Evolutionary conservation across 108 stramenopile species (phyloP), one percentile per base, ranked within the genome.

Genomic region (Cyclotella baltica): DNA sequence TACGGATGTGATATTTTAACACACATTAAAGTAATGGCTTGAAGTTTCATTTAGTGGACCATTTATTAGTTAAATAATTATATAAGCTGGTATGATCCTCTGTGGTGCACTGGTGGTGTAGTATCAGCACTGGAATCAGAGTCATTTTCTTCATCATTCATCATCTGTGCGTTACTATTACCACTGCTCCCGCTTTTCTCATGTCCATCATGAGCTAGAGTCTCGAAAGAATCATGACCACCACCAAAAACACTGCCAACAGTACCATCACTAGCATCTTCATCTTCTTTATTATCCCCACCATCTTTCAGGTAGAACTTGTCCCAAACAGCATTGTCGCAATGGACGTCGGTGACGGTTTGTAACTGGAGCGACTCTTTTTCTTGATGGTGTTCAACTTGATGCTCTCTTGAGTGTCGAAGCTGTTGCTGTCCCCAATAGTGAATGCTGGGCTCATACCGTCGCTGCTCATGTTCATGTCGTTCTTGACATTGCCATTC

Each of bases 401-500:
- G 67, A 67, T 50, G 23, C 67, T 67, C 5, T 31, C 48, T 0
- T 34, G 67, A 67, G 27, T 52, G 31, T 67, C 67, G 67, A 50
- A 50, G 28, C 50, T 67, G 48, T 67, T 1, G 67, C 30, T 67
- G 48, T 52, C 51, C 29, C 31, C 67, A n/a, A 67, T 50, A 18
- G 0, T 51, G 2, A 29, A n/a, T n/a, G n/a, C 48, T 18, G 67
- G 67, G 40, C 63, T 43, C 30, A 33, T 64, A n/a, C n/a, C n/a
- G n/a, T n/a, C n/a, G n/a, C n/a, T n/a, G n/a, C n/a, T n/a, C n/a
- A n/a, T n/a, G n/a, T n/a, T n/a, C n/a, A n/a, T n/a, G n/a, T n/a
- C n/a, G n/a, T n/a, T n/a, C n/a, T n/a, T n/a, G n/a, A n/a, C n/a
- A n/a, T n/a, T n/a, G n/a, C n/a, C n/a, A n/a, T n/a, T n/a, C n/a